A percentile compares a stretch with the other conserved stretches of the same genome.
phyloP scores from a whole-genome alignment of 345 rosid genomes.

The Pseudoturritis turrita region DNA sequence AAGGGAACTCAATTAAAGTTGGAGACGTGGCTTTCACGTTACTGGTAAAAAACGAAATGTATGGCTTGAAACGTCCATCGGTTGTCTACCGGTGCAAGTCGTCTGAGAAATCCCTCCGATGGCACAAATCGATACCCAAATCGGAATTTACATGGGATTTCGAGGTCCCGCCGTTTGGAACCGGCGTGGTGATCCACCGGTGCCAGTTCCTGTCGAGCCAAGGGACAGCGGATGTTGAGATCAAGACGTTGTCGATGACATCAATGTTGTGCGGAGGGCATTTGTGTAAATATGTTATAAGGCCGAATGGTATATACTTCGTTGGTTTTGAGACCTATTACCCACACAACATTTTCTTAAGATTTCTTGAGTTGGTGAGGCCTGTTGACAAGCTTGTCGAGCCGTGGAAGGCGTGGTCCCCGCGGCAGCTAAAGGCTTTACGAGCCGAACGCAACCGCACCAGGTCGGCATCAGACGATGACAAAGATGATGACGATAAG shows the following conservation, averaged over 20 bases:
- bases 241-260: conserved; percentile 33
- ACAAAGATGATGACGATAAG: not conserved
- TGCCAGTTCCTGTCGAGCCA: conserved; percentile 28
- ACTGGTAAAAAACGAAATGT: conserved; percentile 27
- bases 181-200: conserved; percentile 25
- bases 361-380: conserved; percentile 27
- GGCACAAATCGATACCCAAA: conserved; percentile 14
- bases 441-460: conserved; percentile 1
- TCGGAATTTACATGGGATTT: conserved; percentile 26
- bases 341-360: conserved; percentile 18
- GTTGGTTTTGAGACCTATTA: conserved; percentile 28
- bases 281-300: conserved; percentile 20
- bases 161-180: conserved; percentile 27
- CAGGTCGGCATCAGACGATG: not conserved
- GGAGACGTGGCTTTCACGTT: conserved; percentile 22
- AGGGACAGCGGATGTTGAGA: conserved; percentile 24
- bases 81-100: conserved; percentile 31
- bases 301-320: conserved; percentile 30
- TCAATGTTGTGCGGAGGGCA: conserved; percentile 28
- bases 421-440: conserved; percentile 19
- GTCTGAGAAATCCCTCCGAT: conserved; percentile 12
- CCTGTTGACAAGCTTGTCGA: conserved; percentile 29
- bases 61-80: conserved; percentile 20
- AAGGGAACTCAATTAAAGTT: not conserved
- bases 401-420: conserved; percentile 35